phyloP scores from a whole-genome alignment of 768 basidiomycete genomes.

The Vararia minispora region DNA sequence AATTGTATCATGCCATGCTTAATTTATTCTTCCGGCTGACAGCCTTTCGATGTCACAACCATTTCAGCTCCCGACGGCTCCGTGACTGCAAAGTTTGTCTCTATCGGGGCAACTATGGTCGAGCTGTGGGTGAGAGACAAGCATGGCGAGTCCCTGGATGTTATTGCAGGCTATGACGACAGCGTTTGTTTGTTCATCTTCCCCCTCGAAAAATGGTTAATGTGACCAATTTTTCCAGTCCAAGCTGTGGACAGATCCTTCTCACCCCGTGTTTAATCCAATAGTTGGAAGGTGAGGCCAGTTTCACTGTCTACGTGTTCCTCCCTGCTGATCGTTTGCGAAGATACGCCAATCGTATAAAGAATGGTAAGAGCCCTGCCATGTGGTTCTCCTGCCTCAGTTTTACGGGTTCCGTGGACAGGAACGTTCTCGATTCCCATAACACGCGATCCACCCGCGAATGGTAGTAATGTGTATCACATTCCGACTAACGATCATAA shows the following conservation, averaged over 20 bases:
- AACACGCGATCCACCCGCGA: slow-evolving; percentile 31
- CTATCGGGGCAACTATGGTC: slow-evolving; percentile 44
- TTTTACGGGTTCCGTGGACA: slow-evolving; percentile 10
- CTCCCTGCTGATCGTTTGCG: slow-evolving; percentile 22
- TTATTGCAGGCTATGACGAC: slow-evolving; percentile 50
- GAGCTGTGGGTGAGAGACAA: slow-evolving; percentile 47
- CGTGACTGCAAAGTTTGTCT: slow-evolving; percentile 47
- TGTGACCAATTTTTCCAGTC: slow-evolving; percentile 19
- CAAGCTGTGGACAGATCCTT: slow-evolving; percentile 30
- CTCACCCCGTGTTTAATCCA: slow-evolving; percentile 33
- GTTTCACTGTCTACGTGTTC: neutral
- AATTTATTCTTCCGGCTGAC: no score
- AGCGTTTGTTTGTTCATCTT: slow-evolving; percentile 23
- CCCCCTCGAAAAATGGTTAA: neutral
- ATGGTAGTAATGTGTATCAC: slow-evolving; percentile 35
- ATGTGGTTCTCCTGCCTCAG: neutral
- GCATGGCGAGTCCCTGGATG: slow-evolving; percentile 34
- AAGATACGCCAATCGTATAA: slow-evolving; percentile 43
- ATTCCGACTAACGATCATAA: slow-evolving; percentile 40
- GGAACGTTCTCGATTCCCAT: slow-evolving; percentile 46
- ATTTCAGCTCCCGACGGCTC: slow-evolving; percentile 42
- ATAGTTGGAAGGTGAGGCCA: slow-evolving; percentile 16
- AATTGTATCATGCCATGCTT: no score
- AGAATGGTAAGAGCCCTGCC: slow-evolving; percentile 26
- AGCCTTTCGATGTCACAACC: slow-evolving; percentile 40